Conservation (phyloP, 495 filamentous ascomycete species). For the Annulohypoxylon maeteangense region DNA sequence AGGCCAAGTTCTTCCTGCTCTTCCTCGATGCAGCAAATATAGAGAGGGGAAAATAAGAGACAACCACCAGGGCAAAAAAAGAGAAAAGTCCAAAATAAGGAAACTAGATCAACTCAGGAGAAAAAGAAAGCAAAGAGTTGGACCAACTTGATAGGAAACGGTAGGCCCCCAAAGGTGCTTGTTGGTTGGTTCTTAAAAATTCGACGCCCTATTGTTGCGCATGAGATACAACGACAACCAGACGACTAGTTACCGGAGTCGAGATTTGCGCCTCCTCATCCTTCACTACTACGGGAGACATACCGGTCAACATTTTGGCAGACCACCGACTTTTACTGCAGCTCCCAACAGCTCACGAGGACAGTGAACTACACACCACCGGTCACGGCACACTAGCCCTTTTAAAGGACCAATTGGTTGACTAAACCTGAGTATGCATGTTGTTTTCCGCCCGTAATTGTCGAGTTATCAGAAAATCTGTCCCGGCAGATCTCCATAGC, state of each 20-base stretch:
- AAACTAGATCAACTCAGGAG: slow-evolving; percentile 25
- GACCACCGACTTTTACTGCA: slow-evolving; percentile 32
- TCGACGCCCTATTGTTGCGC: slow-evolving; percentile 34
- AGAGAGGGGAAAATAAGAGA: slow-evolving; percentile 28
- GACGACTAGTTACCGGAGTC: slow-evolving; percentile 32
- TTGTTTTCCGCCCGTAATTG: slow-evolving; percentile 47
- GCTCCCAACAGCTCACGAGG: slow-evolving; percentile 42
- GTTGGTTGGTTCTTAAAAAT: slow-evolving; percentile 39
- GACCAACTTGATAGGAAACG: slow-evolving; percentile 32
- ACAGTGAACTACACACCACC: slow-evolving; percentile 37
- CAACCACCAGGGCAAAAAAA: slow-evolving; percentile 24
- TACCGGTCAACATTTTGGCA: slow-evolving; percentile 35
- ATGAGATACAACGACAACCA: slow-evolving; percentile 41
- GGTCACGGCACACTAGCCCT: slow-evolving; percentile 34
- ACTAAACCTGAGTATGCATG: slow-evolving; percentile 47
- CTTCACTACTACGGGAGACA: slow-evolving; percentile 32
- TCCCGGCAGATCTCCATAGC: slow-evolving; percentile 45
- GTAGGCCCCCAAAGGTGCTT: slow-evolving; percentile 33
- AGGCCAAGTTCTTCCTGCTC: slow-evolving; percentile 27
- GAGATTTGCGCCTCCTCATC: slow-evolving; percentile 35
- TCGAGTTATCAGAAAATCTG: slow-evolving; percentile 42
- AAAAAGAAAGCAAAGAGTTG: slow-evolving; percentile 31
- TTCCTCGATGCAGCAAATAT: slow-evolving; percentile 38
- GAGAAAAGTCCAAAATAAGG: slow-evolving; percentile 14
- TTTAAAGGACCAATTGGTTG: slow-evolving; percentile 45